These are phyloP conservation scores for Saturnispora galanensis DNA, from an alignment of 805 yeast genomes.

Conservation along the genomic window DNA sequence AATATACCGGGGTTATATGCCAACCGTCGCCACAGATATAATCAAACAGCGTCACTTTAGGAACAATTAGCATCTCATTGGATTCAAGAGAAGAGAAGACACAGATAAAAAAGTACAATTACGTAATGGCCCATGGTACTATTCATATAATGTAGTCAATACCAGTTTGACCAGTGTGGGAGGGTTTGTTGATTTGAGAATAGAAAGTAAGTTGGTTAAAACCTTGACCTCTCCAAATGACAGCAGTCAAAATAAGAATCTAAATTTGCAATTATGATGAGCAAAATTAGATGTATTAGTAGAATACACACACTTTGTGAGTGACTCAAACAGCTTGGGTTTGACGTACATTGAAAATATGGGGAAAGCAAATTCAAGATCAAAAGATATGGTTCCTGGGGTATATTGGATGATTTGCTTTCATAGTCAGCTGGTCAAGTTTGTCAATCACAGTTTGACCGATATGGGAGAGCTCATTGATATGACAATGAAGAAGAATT, in stretches of 20 bases:
- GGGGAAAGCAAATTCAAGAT: too few relatives aligned
- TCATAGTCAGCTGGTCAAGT: too few relatives aligned
- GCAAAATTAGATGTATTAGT: neutral
- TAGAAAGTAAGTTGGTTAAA: too few relatives aligned
- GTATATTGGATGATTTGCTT: too few relatives aligned
- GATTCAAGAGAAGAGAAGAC: neutral
- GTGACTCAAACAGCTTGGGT: too few relatives aligned
- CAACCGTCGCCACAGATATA: neutral
- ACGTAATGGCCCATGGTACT: neutral
- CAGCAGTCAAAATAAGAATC: too few relatives aligned
- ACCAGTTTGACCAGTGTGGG: too few relatives aligned
- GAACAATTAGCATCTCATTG: constrained; percentile 3
- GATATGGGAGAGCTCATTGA: neutral
- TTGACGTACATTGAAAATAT: too few relatives aligned
- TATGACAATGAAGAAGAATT: neutral
- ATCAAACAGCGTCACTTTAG: neutral
- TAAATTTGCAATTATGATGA: neutral
- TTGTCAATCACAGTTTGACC: neutral
- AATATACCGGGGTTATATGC: constrained; percentile 1
- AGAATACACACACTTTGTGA: neutral
- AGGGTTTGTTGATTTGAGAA: too few relatives aligned
- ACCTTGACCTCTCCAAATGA: too few relatives aligned
- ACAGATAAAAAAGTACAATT: too few relatives aligned
- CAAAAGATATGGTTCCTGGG: too few relatives aligned
- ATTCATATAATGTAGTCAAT: neutral